A percentile compares a stretch with the other conserved stretches of the same genome.
phyloP scores from a whole-genome alignment of 176 grass and related monocot species.

The Eleusine indica region DNA sequence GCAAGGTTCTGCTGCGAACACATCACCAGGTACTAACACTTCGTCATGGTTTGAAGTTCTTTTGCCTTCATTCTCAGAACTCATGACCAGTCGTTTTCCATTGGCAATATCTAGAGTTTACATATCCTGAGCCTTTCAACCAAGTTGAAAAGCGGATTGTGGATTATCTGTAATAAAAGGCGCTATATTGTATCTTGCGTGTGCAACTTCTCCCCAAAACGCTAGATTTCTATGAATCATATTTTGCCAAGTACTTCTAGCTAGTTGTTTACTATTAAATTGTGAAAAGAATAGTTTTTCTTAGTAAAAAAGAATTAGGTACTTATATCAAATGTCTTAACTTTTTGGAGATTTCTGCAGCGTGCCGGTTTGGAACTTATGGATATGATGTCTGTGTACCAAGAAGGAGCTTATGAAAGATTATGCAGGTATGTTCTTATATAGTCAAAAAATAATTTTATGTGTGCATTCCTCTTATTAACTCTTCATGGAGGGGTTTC shows the following conservation, averaged over 20 bases:
- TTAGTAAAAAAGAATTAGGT: not conserved
- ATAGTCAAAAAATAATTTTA: not conserved
- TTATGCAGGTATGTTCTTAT: conserved; percentile 75
- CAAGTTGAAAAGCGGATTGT: not conserved
- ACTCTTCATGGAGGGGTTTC: not conserved
- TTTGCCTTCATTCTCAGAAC: conserved; percentile 15
- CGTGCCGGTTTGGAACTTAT: conserved; percentile 99
- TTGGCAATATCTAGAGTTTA: not conserved
- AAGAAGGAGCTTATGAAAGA: conserved; percentile 99
- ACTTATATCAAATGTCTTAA: not conserved
- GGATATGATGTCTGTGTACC: conserved; percentile 99
- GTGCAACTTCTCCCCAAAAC: not conserved
- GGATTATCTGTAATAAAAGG: not conserved
- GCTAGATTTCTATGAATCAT: not conserved
- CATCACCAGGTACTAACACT: conserved; percentile 82
- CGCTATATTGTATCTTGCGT: not conserved
- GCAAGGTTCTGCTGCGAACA: conserved; percentile 89
- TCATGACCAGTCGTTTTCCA: not conserved
- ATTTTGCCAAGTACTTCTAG: conserved; percentile 6
- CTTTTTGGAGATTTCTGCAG: conserved; percentile 46
- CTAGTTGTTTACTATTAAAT: not conserved
- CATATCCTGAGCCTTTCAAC: not conserved
- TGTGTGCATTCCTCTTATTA: conserved; percentile 14
- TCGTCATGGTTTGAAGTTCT: conserved; percentile 2
- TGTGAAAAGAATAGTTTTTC: not conserved